Conservation (phyloP, 1,284 basidiomycete genomes). For the Cystobasidium pallidum region DNA sequence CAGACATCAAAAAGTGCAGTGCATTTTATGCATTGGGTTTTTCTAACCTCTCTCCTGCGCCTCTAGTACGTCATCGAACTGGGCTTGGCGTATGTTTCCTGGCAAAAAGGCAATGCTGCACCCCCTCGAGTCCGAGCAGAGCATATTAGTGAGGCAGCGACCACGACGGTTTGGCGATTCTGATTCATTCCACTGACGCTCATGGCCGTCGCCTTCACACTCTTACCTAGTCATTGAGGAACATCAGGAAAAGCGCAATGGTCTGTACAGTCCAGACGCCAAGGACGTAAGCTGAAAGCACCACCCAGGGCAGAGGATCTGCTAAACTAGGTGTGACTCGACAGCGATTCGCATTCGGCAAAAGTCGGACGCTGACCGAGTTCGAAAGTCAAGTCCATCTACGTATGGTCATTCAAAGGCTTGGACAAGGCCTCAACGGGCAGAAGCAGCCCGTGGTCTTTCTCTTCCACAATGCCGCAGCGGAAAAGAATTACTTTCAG, state of each 20-base stretch:
- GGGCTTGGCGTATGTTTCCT: conserved; percentile 33
- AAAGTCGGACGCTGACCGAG: conserved; percentile 14
- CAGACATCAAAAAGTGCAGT: not conserved
- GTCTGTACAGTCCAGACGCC: conserved; percentile 14
- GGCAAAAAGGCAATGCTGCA: conserved; percentile 33
- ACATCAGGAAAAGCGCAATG: conserved; percentile 34
- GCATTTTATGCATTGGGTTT: not conserved
- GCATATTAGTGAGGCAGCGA: conserved; percentile 33
- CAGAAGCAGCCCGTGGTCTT: conserved; percentile 22
- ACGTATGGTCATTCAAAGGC: conserved; percentile 8
- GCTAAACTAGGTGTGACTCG: not conserved
- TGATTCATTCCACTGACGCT: not conserved
- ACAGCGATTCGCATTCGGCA: conserved; percentile 34
- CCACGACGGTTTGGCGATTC: too few relatives aligned
- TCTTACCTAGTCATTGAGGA: conserved; percentile 38
- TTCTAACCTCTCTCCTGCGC: not conserved
- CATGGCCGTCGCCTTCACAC: too few relatives aligned
- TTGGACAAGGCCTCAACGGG: not conserved
- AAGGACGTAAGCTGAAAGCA: conserved; percentile 15
- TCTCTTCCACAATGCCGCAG: conserved; percentile 37
- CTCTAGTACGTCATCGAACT: conserved; percentile 38
- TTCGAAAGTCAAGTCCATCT: conserved; percentile 31
- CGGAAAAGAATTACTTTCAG: conserved; percentile 39
- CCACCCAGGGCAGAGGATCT: not conserved
- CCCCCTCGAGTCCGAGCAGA: conserved; percentile 24